phyloP scores from a whole-genome alignment of 1,139 yeast species.

The Lodderomyces orthopsilosis region DNA sequence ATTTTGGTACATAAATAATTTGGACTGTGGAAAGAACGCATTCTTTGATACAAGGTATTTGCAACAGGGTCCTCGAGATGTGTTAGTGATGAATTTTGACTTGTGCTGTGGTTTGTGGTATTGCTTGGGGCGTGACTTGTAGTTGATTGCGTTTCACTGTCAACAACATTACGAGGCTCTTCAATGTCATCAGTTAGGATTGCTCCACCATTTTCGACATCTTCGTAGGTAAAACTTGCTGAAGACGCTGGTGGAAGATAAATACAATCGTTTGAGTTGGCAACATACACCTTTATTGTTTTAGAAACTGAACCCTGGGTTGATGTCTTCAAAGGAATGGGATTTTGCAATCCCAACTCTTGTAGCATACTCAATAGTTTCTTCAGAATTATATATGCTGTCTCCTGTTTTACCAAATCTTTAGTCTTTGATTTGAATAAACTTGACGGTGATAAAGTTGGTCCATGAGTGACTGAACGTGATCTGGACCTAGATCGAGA shows the following conservation, averaged over 20 bases:
- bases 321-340: constrained; percentile 34
- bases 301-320: constrained; percentile 26
- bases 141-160: neutral
- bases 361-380: constrained; percentile 31
- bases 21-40: constrained; percentile 29
- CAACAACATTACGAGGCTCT: neutral
- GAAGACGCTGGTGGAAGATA: constrained; percentile 43
- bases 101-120: neutral
- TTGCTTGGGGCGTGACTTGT: neutral
- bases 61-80: neutral
- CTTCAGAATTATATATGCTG: constrained; percentile 37
- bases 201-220: constrained; percentile 41
- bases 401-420: constrained; percentile 40
- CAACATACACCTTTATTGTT: constrained; percentile 31
- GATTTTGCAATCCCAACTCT: constrained; percentile 43
- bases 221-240: constrained; percentile 46
- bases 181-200: constrained; percentile 12
- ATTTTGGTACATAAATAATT: constrained; percentile 41
- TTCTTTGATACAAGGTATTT: constrained; percentile 7
- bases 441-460: constrained; percentile 10
- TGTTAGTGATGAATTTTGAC: neutral
- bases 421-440: constrained; percentile 25
- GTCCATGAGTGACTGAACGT: constrained; percentile 3
- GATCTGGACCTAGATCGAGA: constrained; percentile 11
- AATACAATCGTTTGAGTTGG: constrained; percentile 43